A percentile compares a stretch with the other conserved stretches of the same genome.
These are phyloP conservation scores for Candida easanensis DNA, from an alignment of 805 yeast species.

Conservation along the genomic window DNA sequence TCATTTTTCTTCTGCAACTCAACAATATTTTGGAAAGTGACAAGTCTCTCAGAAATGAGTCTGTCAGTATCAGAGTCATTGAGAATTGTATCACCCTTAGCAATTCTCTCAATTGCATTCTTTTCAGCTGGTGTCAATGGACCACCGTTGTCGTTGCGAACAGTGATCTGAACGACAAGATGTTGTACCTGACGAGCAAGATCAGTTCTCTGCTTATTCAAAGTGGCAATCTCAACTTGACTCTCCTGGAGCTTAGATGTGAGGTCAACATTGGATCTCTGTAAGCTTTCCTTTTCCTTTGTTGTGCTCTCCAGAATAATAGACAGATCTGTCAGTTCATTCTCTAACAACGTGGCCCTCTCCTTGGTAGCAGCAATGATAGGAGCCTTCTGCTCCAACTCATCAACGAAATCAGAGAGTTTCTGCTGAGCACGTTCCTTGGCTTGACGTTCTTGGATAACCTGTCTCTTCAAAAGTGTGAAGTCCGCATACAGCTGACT, in stretches of 20 bases:
- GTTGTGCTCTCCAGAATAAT: slow-evolving; percentile 52
- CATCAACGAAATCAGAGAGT: slow-evolving; percentile 67
- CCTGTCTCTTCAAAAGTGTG: slow-evolving; percentile 59
- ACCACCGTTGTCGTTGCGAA: slow-evolving; percentile 51
- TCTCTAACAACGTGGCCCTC: slow-evolving; percentile 53
- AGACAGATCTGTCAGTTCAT: slow-evolving; percentile 52
- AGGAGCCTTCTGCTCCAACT: slow-evolving; percentile 78
- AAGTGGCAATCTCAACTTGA: slow-evolving; percentile 35
- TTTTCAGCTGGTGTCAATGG: slow-evolving; percentile 67
- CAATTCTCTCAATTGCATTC: slow-evolving; percentile 55
- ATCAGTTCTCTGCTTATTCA: slow-evolving; percentile 63
- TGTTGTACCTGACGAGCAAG: slow-evolving; percentile 80
- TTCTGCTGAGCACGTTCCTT: slow-evolving; percentile 70
- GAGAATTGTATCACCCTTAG: slow-evolving; percentile 29
- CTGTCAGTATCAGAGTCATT: slow-evolving; percentile 64
- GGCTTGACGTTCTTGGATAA: slow-evolving; percentile 66
- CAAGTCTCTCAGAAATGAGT: slow-evolving; percentile 69
- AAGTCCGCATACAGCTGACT: slow-evolving; percentile 66
- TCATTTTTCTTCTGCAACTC: slow-evolving; percentile 76
- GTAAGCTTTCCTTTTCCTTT: slow-evolving; percentile 43
- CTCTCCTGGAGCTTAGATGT: slow-evolving; percentile 28
- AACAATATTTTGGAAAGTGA: slow-evolving; percentile 61
- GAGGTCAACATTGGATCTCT: slow-evolving; percentile 23
- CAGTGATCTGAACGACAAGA: slow-evolving; percentile 62
- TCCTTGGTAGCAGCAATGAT: slow-evolving; percentile 63